These are phyloP conservation scores for Geotrichum candidum DNA, from an alignment of 1,139 yeast species.

Conservation along the genomic window DNA sequence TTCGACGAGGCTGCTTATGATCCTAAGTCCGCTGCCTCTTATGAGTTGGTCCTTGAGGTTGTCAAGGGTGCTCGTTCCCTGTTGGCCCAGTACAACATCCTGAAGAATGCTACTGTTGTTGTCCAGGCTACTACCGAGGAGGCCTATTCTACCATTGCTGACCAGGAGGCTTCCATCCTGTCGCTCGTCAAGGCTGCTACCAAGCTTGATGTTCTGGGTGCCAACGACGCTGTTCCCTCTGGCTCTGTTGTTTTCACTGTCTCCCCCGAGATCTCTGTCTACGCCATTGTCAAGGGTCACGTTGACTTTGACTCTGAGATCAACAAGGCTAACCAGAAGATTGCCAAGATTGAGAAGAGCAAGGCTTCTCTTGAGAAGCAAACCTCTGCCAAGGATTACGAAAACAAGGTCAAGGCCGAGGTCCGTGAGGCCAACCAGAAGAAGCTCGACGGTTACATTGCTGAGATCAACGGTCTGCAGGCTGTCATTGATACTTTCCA, in stretches of 20 bases:
- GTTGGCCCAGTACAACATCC: constrained; percentile 79
- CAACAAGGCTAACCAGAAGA: constrained; percentile 70
- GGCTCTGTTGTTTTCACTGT: constrained; percentile 88
- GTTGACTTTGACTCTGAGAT: constrained; percentile 90
- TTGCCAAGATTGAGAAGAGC: constrained; percentile 49
- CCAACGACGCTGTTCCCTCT: constrained; percentile 57
- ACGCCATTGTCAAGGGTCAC: constrained; percentile 87
- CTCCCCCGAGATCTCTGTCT: constrained; percentile 76
- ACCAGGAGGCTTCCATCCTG: constrained; percentile 78
- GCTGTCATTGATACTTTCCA: constrained; percentile 39
- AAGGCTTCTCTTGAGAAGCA: constrained; percentile 52
- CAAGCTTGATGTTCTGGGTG: constrained; percentile 51
- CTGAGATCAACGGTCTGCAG: constrained; percentile 74
- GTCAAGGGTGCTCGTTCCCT: constrained; percentile 91
- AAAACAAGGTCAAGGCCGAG: constrained; percentile 73
- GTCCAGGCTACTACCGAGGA: constrained; percentile 59
- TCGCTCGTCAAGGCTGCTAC: constrained; percentile 89
- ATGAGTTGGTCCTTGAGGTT: constrained; percentile 76
- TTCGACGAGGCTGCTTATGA: constrained; percentile 57
- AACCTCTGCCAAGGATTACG: constrained; percentile 71
- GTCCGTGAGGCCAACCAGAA: constrained; percentile 72
- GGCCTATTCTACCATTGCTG: constrained; percentile 48
- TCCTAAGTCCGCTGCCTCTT: constrained; percentile 58
- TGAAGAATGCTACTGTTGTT: constrained; percentile 79
- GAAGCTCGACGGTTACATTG: constrained; percentile 63